These are phyloP conservation scores for Fusarium buxicola DNA, from an alignment of 2,329 filamentous ascomycete species.

Conservation along the genomic window DNA sequence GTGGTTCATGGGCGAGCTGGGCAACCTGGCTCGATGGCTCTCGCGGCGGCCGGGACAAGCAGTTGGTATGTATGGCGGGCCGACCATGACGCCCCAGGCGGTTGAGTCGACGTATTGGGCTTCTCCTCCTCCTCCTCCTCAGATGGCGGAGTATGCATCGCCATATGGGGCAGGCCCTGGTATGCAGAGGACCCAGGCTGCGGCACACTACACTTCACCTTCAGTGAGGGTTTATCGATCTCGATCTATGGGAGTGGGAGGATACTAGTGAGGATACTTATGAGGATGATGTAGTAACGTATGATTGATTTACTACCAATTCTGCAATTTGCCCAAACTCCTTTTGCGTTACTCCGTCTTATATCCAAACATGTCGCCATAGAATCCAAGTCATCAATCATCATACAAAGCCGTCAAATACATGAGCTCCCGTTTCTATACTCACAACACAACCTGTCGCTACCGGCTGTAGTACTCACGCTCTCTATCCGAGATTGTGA, in stretches of 20 bases:
- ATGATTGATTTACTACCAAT: background rate
- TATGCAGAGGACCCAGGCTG: constrained; percentile 20
- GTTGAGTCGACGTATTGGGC: constrained; percentile 20
- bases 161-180: constrained; percentile 10
- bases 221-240: constrained; percentile 5
- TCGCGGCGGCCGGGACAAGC: constrained; percentile 30
- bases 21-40: constrained; percentile 49
- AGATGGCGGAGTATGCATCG: constrained; percentile 17
- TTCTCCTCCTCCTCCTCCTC: constrained; percentile 3
- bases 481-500: constrained; percentile 52
- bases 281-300: background rate
- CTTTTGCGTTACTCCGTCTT: constrained; percentile 17
- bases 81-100: constrained; percentile 21
- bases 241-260: background rate
- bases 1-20: constrained; percentile 58
- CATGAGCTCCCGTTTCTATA: background rate
- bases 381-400: constrained; percentile 34
- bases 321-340: constrained; percentile 29
- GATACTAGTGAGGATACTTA: background rate
- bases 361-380: constrained; percentile 7
- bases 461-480: constrained; percentile 48
- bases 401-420: constrained; percentile 35
- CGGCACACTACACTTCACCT: constrained; percentile 7
- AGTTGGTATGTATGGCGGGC: constrained; percentile 20
- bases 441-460: background rate